phyloP scores from a whole-genome alignment of 768 basidiomycete genomes.

The Mycena sanguinolenta region DNA sequence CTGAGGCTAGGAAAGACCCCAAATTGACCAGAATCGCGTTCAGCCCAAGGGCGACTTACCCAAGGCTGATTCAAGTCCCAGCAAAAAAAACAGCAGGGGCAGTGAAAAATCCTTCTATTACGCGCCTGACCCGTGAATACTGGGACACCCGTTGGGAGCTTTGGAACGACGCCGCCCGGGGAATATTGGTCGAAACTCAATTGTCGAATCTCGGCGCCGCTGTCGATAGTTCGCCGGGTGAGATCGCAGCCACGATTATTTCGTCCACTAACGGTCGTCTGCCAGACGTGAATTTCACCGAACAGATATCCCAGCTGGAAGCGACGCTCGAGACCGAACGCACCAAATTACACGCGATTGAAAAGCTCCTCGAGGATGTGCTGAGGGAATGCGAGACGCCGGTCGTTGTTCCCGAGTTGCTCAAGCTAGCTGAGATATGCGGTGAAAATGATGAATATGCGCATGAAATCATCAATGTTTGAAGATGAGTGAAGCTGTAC shows the following conservation, averaged over 20 bases:
- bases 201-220: constrained; percentile 1
- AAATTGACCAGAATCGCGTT: not conserved
- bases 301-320: constrained; percentile 6
- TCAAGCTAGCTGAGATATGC: constrained; percentile 13
- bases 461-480: too few relatives aligned
- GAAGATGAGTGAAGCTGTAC: not conserved
- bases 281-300: not conserved
- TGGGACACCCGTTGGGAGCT: constrained; percentile 16
- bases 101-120: not conserved
- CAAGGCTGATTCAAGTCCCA: too few relatives aligned
- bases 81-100: not conserved
- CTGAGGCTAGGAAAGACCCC: not conserved
- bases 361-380: constrained; percentile 26
- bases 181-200: not conserved
- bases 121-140: constrained; percentile 26
- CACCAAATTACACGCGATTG: constrained; percentile 7
- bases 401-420: constrained; percentile 26
- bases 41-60: not conserved
- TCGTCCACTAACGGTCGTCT: not conserved
- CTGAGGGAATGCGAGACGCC: constrained; percentile 33
- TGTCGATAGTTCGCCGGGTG: not conserved
- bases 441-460: not conserved
- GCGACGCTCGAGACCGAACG: constrained; percentile 10
- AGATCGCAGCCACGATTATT: not conserved
- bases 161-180: constrained; percentile 21